Conservation (phyloP, 2,329 filamentous ascomycete species). For the Fusarium nisikadoi region DNA sequence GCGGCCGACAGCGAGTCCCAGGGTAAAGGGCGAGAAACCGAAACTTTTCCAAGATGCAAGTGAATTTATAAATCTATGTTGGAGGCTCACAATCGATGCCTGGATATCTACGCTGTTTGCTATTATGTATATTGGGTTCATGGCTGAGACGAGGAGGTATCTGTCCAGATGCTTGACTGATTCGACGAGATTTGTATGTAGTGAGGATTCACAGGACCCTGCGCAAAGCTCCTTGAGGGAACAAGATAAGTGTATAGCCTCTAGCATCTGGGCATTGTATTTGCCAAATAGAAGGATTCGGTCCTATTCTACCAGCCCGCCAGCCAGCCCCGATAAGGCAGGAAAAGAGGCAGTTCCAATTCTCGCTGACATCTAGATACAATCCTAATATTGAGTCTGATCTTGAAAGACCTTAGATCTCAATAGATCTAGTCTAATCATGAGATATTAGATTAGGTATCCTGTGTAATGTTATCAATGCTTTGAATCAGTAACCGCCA, state of each 20-base stretch:
- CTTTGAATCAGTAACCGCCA: neutral
- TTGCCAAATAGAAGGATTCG: neutral
- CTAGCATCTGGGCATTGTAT: neutral
- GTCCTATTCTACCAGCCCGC: neutral
- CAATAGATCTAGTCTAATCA: neutral
- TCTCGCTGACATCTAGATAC: neutral
- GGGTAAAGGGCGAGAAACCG: constrained; percentile 19
- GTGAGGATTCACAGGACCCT: neutral
- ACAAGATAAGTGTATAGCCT: neutral
- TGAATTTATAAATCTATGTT: constrained; percentile 12
- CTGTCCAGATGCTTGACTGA: constrained; percentile 3
- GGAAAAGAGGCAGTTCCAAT: neutral
- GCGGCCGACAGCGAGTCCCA: constrained; percentile 2
- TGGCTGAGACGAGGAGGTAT: neutral
- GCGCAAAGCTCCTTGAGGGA: neutral
- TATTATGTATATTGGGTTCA: neutral
- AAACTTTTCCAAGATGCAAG: constrained; percentile 22
- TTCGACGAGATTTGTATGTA: neutral
- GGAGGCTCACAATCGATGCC: neutral
- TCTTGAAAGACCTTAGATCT: neutral
- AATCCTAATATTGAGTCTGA: no score
- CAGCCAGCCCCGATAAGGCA: neutral
- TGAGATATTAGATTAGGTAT: neutral
- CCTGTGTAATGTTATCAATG: neutral
- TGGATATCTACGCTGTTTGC: constrained; percentile 4